Base-by-base conservation (phyloP, 2,329 filamentous ascomycete species). In the Fusarium pininemorale region DNA sequence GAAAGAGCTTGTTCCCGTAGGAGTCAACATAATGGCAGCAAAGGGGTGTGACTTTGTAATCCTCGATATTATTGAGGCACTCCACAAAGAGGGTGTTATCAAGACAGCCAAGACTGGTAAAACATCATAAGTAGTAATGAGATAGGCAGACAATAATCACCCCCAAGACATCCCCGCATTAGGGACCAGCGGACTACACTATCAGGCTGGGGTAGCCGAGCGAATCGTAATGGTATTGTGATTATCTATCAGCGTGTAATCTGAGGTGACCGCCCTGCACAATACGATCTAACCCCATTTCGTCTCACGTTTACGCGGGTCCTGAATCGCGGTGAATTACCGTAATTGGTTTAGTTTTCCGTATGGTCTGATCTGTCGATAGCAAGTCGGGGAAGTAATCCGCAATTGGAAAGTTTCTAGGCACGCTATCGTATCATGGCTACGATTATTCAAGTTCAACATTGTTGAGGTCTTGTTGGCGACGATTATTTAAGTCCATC, bases 11-110 rank as follows among this genome's bases (percentile, higher is more conserved):
- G 5, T 57, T 10, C 69, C 69, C 8, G 20, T 72, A 0, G 41
- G 62, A 2, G 39, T 50, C 2, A 54, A 69, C 10, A 57, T 72
- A 0, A 64, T 72, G 55, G 55, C 69, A 0, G 54, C 53, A 28
- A 58, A 48, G 4, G 70, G 69, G 1, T 72, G 70, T 18, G 70
- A 72, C 39, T 72, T 72, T 72, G 39, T 72, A 3, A 50, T 72
- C 15, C 30, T 72, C 0, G 24, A 72, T 8, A 72, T 72, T 3
- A 56, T 64, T 3, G 69, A 72, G 11, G 56, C 58, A 11, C 50
- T 72, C 4, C 28, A 63, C 12, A 37, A 51, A 11, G 39, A 53
- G 5, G 67, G 65, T 4, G 28, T 30, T 14, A 37, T 70, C 16
- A 69, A 48, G 32, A 69, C 42, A 5, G 65, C 61, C 26, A 55